These are phyloP conservation scores for Senecio squalidus DNA, from an alignment of 140 eudicot species.

Conservation along the genomic window DNA sequence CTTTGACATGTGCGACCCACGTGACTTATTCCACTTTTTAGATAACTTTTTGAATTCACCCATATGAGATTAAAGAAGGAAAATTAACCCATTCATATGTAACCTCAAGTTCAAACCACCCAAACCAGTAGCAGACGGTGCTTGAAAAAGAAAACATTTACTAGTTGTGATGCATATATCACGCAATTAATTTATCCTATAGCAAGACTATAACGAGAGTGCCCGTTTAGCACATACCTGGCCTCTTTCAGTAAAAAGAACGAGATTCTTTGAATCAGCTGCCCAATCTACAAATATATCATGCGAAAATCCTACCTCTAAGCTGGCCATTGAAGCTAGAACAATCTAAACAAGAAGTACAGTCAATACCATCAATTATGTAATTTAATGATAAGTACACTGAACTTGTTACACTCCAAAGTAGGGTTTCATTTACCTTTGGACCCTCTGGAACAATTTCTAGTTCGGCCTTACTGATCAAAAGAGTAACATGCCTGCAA, in stretches of 20 bases:
- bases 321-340: slow-evolving; percentile 89
- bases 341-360: slow-evolving; percentile 50
- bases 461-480: slow-evolving; percentile 68
- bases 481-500: slow-evolving; percentile 75
- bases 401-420: slow-evolving; percentile 6
- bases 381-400: background rate
- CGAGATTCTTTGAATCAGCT: slow-evolving; percentile 65
- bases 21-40: too few relatives aligned
- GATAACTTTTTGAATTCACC: too few relatives aligned
- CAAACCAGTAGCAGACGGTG: background rate
- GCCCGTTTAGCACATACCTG: slow-evolving; percentile 44
- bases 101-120: too few relatives aligned
- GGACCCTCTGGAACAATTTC: slow-evolving; percentile 85
- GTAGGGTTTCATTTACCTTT: slow-evolving; percentile 44
- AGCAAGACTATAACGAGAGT: background rate
- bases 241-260: slow-evolving; percentile 91
- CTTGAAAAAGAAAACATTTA: background rate
- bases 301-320: slow-evolving; percentile 91
- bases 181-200: too few relatives aligned
- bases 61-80: too few relatives aligned
- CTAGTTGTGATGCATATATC: too few relatives aligned
- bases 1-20: too few relatives aligned
- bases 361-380: slow-evolving; percentile 4
- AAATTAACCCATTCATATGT: too few relatives aligned
- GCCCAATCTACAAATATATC: slow-evolving; percentile 97